phyloP scores from a whole-genome alignment of 1,284 basidiomycete species.

The Cryptococcus neoformans region DNA sequence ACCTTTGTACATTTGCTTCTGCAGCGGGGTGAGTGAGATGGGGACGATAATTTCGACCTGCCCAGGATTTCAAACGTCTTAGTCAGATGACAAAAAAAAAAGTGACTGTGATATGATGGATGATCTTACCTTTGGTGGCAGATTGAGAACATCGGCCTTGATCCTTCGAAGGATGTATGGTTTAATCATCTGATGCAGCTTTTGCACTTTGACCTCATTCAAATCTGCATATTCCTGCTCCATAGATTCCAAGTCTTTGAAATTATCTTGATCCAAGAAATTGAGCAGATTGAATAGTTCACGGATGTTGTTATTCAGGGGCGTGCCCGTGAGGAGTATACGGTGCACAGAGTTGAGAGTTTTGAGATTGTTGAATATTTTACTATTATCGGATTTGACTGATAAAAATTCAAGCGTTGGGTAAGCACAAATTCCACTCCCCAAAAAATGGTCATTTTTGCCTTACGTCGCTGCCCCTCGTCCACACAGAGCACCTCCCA shows the following conservation, averaged over 20 bases:
- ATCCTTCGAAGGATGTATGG: constrained; percentile 91
- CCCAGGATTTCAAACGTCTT: constrained; percentile 1
- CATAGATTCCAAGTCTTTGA: constrained; percentile 63
- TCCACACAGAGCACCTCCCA: constrained; percentile 94
- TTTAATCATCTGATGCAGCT: constrained; percentile 70
- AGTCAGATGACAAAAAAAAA: constrained; percentile 4
- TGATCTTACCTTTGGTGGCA: constrained; percentile 76
- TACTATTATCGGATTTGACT: constrained; percentile 74
- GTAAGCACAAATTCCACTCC: neutral
- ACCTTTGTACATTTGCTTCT: constrained; percentile 41
- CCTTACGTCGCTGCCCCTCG: constrained; percentile 83
- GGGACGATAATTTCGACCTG: constrained; percentile 73
- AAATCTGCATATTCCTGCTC: constrained; percentile 68
- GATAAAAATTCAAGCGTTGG: neutral
- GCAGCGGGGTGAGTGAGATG: constrained; percentile 70
- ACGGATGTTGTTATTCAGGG: constrained; percentile 92
- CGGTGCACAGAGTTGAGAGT: constrained; percentile 76
- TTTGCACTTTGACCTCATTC: constrained; percentile 70
- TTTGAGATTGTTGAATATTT: constrained; percentile 79
- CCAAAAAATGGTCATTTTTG: constrained; percentile 14
- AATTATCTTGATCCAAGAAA: constrained; percentile 76
- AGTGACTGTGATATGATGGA: neutral
- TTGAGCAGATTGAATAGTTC: constrained; percentile 95
- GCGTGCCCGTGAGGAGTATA: constrained; percentile 92
- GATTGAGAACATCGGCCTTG: constrained; percentile 86